A percentile compares a stretch with the other conserved stretches of the same genome.
Evolutionary conservation across 768 basidiomycete genomes (phyloP).

Genomic region (Naganishia antarctica): DNA sequence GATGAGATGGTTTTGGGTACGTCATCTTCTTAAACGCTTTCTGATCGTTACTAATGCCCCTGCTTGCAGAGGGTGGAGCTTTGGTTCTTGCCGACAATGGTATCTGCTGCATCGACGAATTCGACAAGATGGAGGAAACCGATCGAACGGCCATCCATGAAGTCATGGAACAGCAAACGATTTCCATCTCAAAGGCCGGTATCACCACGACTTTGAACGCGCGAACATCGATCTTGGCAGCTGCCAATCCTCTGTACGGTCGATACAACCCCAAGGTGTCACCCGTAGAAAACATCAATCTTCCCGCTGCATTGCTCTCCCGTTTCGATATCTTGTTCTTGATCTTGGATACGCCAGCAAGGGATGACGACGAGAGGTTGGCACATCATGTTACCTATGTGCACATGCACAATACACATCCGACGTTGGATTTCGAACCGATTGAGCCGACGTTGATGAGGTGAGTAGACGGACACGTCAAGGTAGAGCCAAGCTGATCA

Average conservation of each 20-base stretch:
- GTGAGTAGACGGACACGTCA: conserved; percentile 51
- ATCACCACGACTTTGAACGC: conserved; percentile 58
- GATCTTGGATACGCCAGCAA: conserved; percentile 88
- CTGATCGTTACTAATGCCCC: neutral
- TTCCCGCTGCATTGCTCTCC: conserved; percentile 91
- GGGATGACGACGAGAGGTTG: conserved; percentile 91
- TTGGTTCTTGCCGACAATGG: conserved; percentile 97
- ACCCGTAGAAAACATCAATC: conserved; percentile 97
- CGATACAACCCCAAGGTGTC: conserved; percentile 97
- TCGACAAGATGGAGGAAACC: conserved; percentile 99
- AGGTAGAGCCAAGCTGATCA: conserved; percentile 18
- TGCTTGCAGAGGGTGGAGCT: conserved; percentile 85
- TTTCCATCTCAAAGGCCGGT: conserved; percentile 57
- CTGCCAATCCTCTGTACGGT: conserved; percentile 95
- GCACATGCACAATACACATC: conserved; percentile 91
- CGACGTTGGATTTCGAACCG: conserved; percentile 67
- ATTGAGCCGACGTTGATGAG: conserved; percentile 83
- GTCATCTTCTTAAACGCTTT: conserved; percentile 41
- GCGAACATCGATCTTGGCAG: conserved; percentile 65
- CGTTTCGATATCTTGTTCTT: conserved; percentile 95
- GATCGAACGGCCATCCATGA: conserved; percentile 98
- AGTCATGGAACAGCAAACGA: conserved; percentile 75
- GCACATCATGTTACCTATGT: conserved; percentile 97
- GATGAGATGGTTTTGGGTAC: conserved; percentile 98
- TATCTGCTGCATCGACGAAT: conserved; percentile 99